phyloP scores from a whole-genome alignment of 2,329 filamentous ascomycete genomes.

The Neobulgaria alba region DNA sequence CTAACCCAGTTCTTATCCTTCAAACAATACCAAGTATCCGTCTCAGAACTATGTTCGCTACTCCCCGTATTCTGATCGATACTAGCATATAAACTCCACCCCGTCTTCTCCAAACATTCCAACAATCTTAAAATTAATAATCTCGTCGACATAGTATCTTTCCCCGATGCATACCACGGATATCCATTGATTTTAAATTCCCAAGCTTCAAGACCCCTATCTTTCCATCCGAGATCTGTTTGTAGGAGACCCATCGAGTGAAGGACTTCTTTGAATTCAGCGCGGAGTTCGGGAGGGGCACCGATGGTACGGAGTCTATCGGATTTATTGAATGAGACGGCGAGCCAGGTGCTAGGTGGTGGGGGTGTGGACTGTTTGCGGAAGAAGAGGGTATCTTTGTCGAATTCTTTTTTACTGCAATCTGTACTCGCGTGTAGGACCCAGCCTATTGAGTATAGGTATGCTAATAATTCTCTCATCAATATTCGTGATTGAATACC shows the following conservation, averaged over 20 bases:
- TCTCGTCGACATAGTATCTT: conserved; percentile 30
- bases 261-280: conserved; percentile 15
- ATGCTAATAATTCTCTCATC: conserved; percentile 27
- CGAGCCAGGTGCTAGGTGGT: conserved; percentile 31
- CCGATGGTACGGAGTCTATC: conserved; percentile 31
- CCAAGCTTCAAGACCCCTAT: conserved; percentile 12
- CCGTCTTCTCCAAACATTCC: conserved; percentile 29
- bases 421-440: conserved; percentile 31
- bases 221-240: conserved; percentile 20
- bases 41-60: conserved; percentile 15
- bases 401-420: conserved; percentile 26
- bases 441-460: conserved; percentile 31
- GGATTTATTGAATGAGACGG: conserved; percentile 29
- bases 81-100: conserved; percentile 33
- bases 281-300: conserved; percentile 16
- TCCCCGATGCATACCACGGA: conserved; percentile 28
- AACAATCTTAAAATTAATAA: conserved; percentile 30
- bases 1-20: conserved; percentile 17
- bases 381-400: conserved; percentile 33
- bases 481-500: conserved; percentile 28
- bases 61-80: conserved; percentile 29
- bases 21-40: conserved; percentile 23
- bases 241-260: conserved; percentile 11
- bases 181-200: conserved; percentile 31
- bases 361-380: conserved; percentile 30